A percentile compares a stretch with the other conserved stretches of the same genome.
Conservation (phyloP, 805 yeast genomes). For the Candida ficus region DNA sequence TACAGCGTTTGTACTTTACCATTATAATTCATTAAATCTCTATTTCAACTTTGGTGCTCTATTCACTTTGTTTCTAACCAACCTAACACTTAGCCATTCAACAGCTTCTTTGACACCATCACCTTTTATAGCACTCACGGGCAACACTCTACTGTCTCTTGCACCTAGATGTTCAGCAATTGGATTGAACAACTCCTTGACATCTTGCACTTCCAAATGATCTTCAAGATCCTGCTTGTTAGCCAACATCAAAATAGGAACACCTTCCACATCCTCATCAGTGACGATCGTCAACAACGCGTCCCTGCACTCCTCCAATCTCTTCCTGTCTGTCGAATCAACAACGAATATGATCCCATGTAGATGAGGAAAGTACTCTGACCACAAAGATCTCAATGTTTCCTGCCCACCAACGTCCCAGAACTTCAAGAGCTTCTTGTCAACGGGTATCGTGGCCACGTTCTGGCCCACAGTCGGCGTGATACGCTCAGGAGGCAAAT, state of each 20-base stretch:
- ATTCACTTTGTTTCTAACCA: slow-evolving; percentile 40
- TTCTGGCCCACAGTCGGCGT: slow-evolving; percentile 96
- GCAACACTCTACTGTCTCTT: slow-evolving; percentile 83
- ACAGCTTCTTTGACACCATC: slow-evolving; percentile 84
- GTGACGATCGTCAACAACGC: slow-evolving; percentile 52
- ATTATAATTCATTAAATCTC: not conserved
- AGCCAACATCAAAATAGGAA: slow-evolving; percentile 91
- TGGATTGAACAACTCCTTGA: slow-evolving; percentile 78
- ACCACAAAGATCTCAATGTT: slow-evolving; percentile 80
- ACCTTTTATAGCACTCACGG: slow-evolving; percentile 74
- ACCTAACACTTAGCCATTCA: slow-evolving; percentile 78
- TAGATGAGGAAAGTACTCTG: slow-evolving; percentile 74
- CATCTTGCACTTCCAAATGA: slow-evolving; percentile 67
- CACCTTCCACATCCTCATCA: slow-evolving; percentile 61
- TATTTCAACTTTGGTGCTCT: slow-evolving; percentile 30
- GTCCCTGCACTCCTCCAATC: slow-evolving; percentile 78
- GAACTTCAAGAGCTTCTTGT: slow-evolving; percentile 49
- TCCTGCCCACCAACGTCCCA: slow-evolving; percentile 99
- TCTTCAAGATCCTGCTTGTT: slow-evolving; percentile 84
- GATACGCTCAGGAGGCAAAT: slow-evolving; percentile 53
- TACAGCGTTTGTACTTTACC: not conserved
- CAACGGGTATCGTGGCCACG: slow-evolving; percentile 39
- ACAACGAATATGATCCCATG: slow-evolving; percentile 92
- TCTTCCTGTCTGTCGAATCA: slow-evolving; percentile 80
- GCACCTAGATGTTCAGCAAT: slow-evolving; percentile 84